Conservation (phyloP, 2,329 filamentous ascomycete species). For the Westerdykella ornata region DNA sequence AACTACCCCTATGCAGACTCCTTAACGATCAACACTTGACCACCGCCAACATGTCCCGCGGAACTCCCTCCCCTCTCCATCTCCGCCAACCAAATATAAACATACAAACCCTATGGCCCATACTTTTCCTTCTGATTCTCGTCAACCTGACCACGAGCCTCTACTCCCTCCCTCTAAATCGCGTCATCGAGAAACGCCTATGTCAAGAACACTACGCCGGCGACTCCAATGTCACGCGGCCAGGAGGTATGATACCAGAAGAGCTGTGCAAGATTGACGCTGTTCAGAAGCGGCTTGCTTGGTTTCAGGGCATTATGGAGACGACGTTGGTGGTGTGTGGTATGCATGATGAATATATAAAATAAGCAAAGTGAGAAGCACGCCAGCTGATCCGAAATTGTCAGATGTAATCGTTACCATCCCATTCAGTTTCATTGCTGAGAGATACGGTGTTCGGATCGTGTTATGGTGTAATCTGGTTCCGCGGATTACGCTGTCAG, state of each 20-base stretch:
- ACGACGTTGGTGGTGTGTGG: constrained; percentile 32
- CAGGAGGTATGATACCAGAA: constrained; percentile 44
- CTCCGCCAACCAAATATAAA: too few species aligned
- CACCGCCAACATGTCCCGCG: too few species aligned
- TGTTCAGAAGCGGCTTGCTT: constrained; percentile 48
- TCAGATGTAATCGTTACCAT: constrained; percentile 33
- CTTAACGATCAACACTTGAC: too few species aligned
- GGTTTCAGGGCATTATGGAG: constrained; percentile 46
- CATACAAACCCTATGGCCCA: constrained; percentile 14
- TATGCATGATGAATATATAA: constrained; percentile 13
- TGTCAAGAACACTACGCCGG: constrained; percentile 48
- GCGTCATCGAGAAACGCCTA: constrained; percentile 32
- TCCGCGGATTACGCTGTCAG: constrained; percentile 23
- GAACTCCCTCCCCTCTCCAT: too few species aligned
- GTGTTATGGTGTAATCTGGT: constrained; percentile 32
- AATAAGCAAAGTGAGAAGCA: background rate
- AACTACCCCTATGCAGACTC: too few species aligned
- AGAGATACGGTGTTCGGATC: constrained; percentile 22
- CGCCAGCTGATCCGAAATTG: constrained; percentile 7
- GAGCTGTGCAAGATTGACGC: constrained; percentile 49
- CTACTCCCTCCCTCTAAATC: constrained; percentile 35
- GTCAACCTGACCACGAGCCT: constrained; percentile 29
- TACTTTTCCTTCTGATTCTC: constrained; percentile 29
- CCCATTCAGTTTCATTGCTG: constrained; percentile 31
- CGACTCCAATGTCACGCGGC: constrained; percentile 34